Conservation (phyloP, 768 basidiomycete species). For the Termitomyces sp. region DNA sequence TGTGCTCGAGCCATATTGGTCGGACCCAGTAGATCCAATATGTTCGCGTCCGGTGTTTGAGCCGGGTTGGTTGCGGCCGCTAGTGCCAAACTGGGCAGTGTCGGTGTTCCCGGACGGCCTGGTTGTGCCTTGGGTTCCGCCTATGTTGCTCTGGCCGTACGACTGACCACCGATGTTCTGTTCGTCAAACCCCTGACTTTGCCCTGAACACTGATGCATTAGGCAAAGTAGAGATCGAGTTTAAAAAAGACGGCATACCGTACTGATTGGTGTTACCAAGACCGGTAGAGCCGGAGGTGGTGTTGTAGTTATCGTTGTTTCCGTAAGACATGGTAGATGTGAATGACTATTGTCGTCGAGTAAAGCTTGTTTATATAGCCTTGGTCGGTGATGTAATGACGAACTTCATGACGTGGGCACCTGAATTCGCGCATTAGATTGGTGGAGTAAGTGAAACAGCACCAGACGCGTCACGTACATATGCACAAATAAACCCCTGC, state of each 20-base stretch:
- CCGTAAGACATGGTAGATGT: conserved; percentile 13
- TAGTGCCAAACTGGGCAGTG: background rate
- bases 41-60: conserved; percentile 1
- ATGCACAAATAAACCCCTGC: background rate
- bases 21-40: conserved; percentile 12
- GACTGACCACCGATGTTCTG: background rate
- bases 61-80: conserved; percentile 1
- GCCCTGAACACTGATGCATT: background rate
- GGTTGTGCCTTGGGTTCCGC: background rate
- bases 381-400: background rate
- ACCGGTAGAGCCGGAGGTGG: conserved; percentile 7
- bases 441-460: conserved; percentile 2
- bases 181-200: conserved; percentile 2
- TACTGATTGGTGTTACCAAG: conserved; percentile 2
- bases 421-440: background rate
- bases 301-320: conserved; percentile 7
- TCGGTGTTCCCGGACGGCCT: conserved; percentile 1
- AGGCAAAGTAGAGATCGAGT: background rate
- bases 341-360: background rate
- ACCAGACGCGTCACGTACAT: conserved; percentile 4
- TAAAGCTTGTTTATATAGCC: conserved; percentile 6
- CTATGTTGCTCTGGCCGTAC: background rate
- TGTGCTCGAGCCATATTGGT: conserved; percentile 5
- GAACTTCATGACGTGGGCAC: conserved; percentile 8
- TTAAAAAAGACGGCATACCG: background rate